phyloP scores from a whole-genome alignment of 768 basidiomycete species.

The Clitopilus hobsonii region DNA sequence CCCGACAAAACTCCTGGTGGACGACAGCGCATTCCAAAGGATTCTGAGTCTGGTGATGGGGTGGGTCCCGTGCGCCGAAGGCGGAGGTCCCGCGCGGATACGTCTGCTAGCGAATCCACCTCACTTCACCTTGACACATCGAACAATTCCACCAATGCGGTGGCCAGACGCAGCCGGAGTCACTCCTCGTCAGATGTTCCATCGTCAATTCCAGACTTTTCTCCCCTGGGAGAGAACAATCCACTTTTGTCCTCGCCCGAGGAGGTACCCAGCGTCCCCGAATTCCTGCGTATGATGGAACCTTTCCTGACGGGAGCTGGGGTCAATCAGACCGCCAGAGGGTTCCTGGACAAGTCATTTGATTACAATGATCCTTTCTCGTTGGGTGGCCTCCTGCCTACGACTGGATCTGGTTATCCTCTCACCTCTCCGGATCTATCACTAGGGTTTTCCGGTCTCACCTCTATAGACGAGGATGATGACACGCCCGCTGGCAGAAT shows the following conservation, averaged over 20 bases:
- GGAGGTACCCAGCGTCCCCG: conserved; percentile 4
- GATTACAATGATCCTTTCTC: not conserved
- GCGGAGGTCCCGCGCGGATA: conserved; percentile 23
- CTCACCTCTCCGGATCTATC: not conserved
- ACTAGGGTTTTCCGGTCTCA: not conserved
- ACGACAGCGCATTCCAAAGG: conserved; percentile 56
- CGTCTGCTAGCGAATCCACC: conserved; percentile 7
- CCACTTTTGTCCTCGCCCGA: conserved; percentile 10
- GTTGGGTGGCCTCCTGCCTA: not conserved
- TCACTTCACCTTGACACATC: conserved; percentile 3
- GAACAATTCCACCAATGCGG: not conserved
- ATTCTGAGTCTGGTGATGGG: conserved; percentile 29
- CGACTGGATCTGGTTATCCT: not conserved
- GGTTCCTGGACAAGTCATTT: not conserved
- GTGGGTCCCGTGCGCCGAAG: conserved; percentile 26
- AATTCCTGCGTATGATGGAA: not conserved
- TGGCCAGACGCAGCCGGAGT: conserved; percentile 2
- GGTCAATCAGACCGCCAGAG: not conserved
- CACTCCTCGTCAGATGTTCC: conserved; percentile 4
- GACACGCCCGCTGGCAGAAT: conserved; percentile 27
- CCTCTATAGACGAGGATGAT: not conserved
- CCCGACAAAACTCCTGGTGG: conserved; percentile 80
- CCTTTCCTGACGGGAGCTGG: not conserved
- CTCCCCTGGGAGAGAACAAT: conserved; percentile 7
- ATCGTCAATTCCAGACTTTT: conserved; percentile 4